phyloP scores from a whole-genome alignment of 2,329 filamentous ascomycete genomes.

The Grosmannia serpens region DNA sequence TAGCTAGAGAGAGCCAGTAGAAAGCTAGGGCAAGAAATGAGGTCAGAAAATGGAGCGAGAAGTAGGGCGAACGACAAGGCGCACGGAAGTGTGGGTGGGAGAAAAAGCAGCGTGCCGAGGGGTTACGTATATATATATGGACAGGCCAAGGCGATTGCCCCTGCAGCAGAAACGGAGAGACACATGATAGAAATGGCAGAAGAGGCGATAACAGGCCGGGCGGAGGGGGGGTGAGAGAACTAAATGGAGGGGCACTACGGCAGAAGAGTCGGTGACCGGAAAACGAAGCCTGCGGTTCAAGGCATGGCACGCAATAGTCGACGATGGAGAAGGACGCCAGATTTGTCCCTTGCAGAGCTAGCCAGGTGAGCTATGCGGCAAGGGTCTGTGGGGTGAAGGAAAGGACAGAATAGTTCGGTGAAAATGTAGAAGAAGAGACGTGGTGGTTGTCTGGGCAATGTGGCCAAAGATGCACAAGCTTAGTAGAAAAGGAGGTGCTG shows the following conservation, averaged over 20 bases:
- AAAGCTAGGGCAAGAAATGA: background rate
- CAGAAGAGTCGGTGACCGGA: background rate
- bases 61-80: background rate
- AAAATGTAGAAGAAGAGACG: background rate
- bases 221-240: background rate
- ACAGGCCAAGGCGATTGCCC: background rate
- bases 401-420: background rate
- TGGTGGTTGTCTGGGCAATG: constrained; percentile 8
- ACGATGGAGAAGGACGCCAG: background rate
- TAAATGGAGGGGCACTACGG: background rate
- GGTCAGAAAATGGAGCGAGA: background rate
- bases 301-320: background rate
- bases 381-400: background rate
- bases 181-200: background rate
- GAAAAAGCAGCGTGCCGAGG: background rate
- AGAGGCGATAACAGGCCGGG: background rate
- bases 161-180: background rate
- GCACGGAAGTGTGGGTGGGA: background rate
- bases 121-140: background rate
- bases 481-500: background rate
- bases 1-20: background rate
- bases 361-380: background rate
- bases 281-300: background rate
- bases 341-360: background rate
- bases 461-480: background rate